Conservation (phyloP, 2,329 filamentous ascomycete genomes). For the Byssoonygena ceratinophila region DNA sequence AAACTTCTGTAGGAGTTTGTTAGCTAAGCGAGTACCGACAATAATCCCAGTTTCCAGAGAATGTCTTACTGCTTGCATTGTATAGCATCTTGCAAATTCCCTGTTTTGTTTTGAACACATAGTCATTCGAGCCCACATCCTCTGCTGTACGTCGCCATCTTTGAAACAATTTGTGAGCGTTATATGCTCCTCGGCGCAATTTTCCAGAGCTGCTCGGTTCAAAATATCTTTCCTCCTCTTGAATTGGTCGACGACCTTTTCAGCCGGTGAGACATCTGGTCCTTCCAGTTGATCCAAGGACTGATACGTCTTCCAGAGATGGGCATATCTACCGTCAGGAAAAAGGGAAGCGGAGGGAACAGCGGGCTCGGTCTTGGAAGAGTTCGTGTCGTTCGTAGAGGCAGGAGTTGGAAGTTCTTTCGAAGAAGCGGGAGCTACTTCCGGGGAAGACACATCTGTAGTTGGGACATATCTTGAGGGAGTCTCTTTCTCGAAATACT, state of each 20-base stretch:
- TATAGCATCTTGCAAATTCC: slow-evolving; percentile 76
- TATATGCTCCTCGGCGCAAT: slow-evolving; percentile 79
- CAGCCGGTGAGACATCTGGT: slow-evolving; percentile 65
- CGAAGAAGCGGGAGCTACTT: slow-evolving; percentile 15
- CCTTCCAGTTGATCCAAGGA: slow-evolving; percentile 61
- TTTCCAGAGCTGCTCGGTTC: slow-evolving; percentile 75
- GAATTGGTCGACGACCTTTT: slow-evolving; percentile 70
- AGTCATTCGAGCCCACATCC: slow-evolving; percentile 47
- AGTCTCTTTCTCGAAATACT: slow-evolving; percentile 75
- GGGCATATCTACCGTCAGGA: slow-evolving; percentile 63
- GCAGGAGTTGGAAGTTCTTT: background rate
- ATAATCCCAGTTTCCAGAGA: background rate
- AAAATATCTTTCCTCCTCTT: slow-evolving; percentile 72
- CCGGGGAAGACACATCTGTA: slow-evolving; percentile 13
- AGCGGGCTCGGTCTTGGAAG: slow-evolving; percentile 25
- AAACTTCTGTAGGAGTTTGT: slow-evolving; percentile 51
- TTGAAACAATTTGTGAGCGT: slow-evolving; percentile 74
- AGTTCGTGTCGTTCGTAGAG: slow-evolving; percentile 10
- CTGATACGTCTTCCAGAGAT: slow-evolving; percentile 87
- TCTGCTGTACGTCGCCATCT: slow-evolving; percentile 55
- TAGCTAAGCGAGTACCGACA: background rate
- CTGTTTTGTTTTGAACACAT: slow-evolving; percentile 71
- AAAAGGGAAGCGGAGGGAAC: slow-evolving; percentile 48
- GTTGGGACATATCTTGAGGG: slow-evolving; percentile 54
- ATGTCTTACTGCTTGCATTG: slow-evolving; percentile 62